phyloP scores from a whole-genome alignment of 2,329 filamentous ascomycete genomes.

The Aspergillus sp. region DNA sequence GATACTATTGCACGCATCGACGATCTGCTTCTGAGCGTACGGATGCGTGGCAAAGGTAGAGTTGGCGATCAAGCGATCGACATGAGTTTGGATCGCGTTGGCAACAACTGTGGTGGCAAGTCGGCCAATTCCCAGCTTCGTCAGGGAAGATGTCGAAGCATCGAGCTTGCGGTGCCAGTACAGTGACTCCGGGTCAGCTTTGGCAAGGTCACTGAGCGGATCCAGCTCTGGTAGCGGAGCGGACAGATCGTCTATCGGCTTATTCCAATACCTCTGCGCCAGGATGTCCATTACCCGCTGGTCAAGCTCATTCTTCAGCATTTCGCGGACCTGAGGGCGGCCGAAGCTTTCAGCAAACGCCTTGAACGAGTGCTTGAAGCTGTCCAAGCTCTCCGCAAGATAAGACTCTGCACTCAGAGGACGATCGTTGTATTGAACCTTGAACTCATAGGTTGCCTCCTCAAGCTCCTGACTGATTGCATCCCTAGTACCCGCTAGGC shows the following conservation, averaged over 20 bases:
- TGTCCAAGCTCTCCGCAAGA: constrained; percentile 88
- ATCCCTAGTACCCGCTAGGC: constrained; percentile 83
- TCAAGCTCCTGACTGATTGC: constrained; percentile 93
- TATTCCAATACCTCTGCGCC: constrained; percentile 96
- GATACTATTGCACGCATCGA: constrained; percentile 84
- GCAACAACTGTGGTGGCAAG: constrained; percentile 90
- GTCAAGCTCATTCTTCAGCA: constrained; percentile 89
- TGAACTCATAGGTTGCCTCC: constrained; percentile 97
- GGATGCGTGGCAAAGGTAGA: constrained; percentile 90
- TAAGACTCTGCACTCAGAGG: constrained; percentile 95
- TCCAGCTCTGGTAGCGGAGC: constrained; percentile 68
- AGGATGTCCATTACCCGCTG: constrained; percentile 92
- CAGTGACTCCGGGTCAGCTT: constrained; percentile 77
- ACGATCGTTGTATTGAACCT: constrained; percentile 98
- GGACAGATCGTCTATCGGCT: constrained; percentile 81
- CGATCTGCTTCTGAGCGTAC: constrained; percentile 89
- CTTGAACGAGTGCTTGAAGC: constrained; percentile 98
- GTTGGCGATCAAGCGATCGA: constrained; percentile 74
- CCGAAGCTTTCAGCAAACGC: constrained; percentile 89
- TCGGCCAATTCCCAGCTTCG: constrained; percentile 89
- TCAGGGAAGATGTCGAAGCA: constrained; percentile 83
- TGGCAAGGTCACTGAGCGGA: constrained; percentile 75
- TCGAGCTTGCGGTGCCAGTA: constrained; percentile 96
- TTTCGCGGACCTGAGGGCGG: constrained; percentile 80
- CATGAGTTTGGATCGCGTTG: constrained; percentile 78